Percentiles rank a stretch among this genome's conserved stretches.
These are phyloP conservation scores for Euphorbia corollata DNA, from an alignment of 441 rosid genomes.

Conservation along the genomic window DNA sequence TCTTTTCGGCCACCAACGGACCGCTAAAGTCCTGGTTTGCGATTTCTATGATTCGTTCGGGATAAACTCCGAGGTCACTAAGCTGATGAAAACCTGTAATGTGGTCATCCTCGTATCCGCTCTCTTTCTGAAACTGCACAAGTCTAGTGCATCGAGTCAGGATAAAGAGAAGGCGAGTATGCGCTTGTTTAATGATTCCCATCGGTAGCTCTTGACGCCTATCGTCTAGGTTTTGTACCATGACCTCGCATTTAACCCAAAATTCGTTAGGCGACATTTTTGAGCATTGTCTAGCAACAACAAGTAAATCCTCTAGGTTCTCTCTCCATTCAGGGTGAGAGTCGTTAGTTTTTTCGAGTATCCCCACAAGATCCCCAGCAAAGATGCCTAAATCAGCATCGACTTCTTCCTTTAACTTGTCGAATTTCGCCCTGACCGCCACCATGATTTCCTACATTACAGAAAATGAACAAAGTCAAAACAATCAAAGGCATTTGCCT, in stretches of 20 bases:
- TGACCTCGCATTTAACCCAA: constrained; percentile 82
- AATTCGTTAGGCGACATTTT: constrained; percentile 79
- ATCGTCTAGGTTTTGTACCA: constrained; percentile 83
- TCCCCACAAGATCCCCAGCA: constrained; percentile 85
- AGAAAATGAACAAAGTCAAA: background rate
- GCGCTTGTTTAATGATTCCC: constrained; percentile 89
- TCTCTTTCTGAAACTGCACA: constrained; percentile 93
- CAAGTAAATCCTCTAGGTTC: constrained; percentile 75
- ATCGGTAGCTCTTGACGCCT: constrained; percentile 88
- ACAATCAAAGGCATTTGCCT: no score
- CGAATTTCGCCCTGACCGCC: constrained; percentile 77
- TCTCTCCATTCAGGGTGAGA: constrained; percentile 69
- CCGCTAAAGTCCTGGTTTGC: constrained; percentile 46
- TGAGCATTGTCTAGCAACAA: constrained; percentile 68
- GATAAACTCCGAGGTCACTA: constrained; percentile 94
- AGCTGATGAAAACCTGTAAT: constrained; percentile 74
- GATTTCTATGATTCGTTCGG: constrained; percentile 55
- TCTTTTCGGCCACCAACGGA: constrained; percentile 38
- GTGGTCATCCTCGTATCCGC: constrained; percentile 71
- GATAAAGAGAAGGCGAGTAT: constrained; percentile 85
- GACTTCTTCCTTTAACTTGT: constrained; percentile 86
- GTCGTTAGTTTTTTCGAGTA: constrained; percentile 58
- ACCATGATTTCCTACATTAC: constrained; percentile 64
- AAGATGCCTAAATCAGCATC: constrained; percentile 79
- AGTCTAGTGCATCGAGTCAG: constrained; percentile 93